These are phyloP conservation scores for Ascochyta rabiei DNA, from an alignment of 2,329 filamentous ascomycete species.

Conservation along the genomic window DNA sequence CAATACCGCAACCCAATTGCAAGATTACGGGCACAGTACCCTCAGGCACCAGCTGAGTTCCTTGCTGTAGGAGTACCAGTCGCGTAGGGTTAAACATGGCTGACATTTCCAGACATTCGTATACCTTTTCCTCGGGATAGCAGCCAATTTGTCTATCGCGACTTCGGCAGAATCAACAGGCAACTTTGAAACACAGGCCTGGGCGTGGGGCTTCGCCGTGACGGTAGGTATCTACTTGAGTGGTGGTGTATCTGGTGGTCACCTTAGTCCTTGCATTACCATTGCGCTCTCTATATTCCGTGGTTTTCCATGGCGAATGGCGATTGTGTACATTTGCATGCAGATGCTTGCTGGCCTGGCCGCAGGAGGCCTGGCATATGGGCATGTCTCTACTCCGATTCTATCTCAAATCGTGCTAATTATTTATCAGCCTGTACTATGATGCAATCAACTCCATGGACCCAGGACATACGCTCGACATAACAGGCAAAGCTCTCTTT, in stretches of 20 bases:
- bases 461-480: constrained; percentile 44
- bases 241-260: constrained; percentile 56
- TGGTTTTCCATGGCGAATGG: constrained; percentile 64
- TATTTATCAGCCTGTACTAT: constrained; percentile 26
- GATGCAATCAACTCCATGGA: constrained; percentile 68
- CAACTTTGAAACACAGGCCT: constrained; percentile 38
- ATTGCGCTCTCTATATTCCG: constrained; percentile 56
- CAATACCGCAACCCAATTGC: constrained; percentile 59
- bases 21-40: constrained; percentile 58
- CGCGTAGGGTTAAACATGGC: constrained; percentile 20
- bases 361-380: constrained; percentile 51
- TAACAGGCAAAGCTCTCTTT: constrained; percentile 63
- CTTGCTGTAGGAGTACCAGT: constrained; percentile 50
- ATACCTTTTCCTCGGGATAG: constrained; percentile 55
- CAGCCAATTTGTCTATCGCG: constrained; percentile 56
- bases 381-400: constrained; percentile 51
- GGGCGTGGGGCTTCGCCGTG: constrained; percentile 60
- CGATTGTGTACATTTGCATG: constrained; percentile 57
- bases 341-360: constrained; percentile 61
- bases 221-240: constrained; percentile 58
- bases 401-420: constrained; percentile 45
- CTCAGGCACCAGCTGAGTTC: constrained; percentile 61
- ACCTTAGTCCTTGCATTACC: constrained; percentile 57
- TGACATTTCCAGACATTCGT: constrained; percentile 36
- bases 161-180: constrained; percentile 53